A percentile compares a stretch with the other conserved stretches of the same genome.
These are phyloP conservation scores for Ulvella scutata DNA, from an alignment of 139 green algal genomes.

Conservation along the genomic window DNA sequence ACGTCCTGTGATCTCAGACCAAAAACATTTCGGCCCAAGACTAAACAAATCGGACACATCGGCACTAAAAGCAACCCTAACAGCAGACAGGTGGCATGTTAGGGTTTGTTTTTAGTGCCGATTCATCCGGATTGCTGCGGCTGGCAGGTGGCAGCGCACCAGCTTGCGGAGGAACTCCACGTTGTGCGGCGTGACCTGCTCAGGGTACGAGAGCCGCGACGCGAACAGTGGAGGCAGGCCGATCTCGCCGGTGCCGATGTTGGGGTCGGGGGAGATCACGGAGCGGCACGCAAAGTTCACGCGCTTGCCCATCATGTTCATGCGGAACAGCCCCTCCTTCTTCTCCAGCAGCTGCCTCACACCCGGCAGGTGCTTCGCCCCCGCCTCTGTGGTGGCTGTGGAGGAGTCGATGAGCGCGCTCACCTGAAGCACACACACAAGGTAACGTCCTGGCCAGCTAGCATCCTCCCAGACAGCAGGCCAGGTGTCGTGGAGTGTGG, in stretches of 20 bases:
- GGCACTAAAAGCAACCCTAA: too few relatives aligned
- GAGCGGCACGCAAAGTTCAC: slow-evolving; percentile 94
- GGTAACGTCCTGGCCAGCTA: slow-evolving; percentile 60
- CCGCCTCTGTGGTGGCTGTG: slow-evolving; percentile 11
- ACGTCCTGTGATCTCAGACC: not conserved
- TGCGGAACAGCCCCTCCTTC: slow-evolving; percentile 98
- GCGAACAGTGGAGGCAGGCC: slow-evolving; percentile 95
- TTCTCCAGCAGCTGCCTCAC: slow-evolving; percentile 88
- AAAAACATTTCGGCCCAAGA: not conserved
- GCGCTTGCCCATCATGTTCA: slow-evolving; percentile 99
- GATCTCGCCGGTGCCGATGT: slow-evolving; percentile 77
- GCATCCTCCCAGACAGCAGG: slow-evolving; percentile 39
- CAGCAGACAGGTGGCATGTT: not conserved
- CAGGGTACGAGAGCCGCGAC: slow-evolving; percentile 77
- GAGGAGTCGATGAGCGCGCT: slow-evolving; percentile 74
- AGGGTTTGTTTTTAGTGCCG: not conserved
- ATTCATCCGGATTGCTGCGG: not conserved
- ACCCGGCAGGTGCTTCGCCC: slow-evolving; percentile 20
- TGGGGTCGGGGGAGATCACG: slow-evolving; percentile 94
- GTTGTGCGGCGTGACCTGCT: slow-evolving; percentile 86
- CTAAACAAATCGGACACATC: not conserved
- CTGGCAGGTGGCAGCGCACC: slow-evolving; percentile 5
- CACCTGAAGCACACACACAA: too few relatives aligned
- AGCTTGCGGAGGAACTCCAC: slow-evolving; percentile 52
- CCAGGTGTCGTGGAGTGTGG: slow-evolving; percentile 15